Conservation (phyloP, 768 basidiomycete species). For the Tylopilus plumbeoviolaceoides region DNA sequence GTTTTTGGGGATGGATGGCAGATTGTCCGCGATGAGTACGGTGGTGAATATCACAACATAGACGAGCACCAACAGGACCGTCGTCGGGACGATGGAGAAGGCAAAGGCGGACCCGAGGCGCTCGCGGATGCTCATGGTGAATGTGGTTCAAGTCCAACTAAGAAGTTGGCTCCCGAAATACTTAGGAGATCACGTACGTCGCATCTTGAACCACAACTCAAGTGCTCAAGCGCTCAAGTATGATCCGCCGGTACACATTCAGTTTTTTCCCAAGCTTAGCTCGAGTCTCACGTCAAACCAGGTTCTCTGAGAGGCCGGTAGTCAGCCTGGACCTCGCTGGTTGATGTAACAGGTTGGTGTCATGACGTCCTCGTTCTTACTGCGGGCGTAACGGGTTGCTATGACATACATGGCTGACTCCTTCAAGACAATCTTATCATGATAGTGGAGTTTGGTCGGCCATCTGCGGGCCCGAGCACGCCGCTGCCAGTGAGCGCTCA, state of each 20-base stretch:
- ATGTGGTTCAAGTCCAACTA: not conserved
- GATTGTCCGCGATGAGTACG: constrained; percentile 46
- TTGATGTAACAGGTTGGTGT: not conserved
- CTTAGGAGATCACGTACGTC: not conserved
- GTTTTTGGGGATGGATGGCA: constrained; percentile 42
- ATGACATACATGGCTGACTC: not conserved
- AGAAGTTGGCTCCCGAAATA: not conserved
- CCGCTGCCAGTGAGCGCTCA: not conserved
- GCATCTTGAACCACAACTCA: too few species aligned
- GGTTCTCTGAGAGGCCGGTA: too few species aligned
- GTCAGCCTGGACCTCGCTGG: not conserved
- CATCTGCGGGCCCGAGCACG: too few species aligned
- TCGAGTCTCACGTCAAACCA: not conserved
- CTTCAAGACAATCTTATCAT: not conserved
- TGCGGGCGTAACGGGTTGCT: not conserved
- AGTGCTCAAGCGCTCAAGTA: too few species aligned
- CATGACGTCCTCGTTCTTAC: not conserved
- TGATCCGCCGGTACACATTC: too few species aligned
- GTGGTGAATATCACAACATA: constrained; percentile 47
- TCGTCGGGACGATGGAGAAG: constrained; percentile 42
- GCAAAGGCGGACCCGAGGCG: constrained; percentile 25
- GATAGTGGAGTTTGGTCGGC: not conserved
- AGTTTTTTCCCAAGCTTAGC: too few species aligned
- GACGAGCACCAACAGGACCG: constrained; percentile 42
- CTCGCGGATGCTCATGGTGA: constrained; percentile 25